Percentiles rank a stretch among this genome's conserved stretches.
Evolutionary conservation across 2,329 filamentous ascomycete genomes (phyloP).

Genomic region (Microdochium nivale): DNA sequence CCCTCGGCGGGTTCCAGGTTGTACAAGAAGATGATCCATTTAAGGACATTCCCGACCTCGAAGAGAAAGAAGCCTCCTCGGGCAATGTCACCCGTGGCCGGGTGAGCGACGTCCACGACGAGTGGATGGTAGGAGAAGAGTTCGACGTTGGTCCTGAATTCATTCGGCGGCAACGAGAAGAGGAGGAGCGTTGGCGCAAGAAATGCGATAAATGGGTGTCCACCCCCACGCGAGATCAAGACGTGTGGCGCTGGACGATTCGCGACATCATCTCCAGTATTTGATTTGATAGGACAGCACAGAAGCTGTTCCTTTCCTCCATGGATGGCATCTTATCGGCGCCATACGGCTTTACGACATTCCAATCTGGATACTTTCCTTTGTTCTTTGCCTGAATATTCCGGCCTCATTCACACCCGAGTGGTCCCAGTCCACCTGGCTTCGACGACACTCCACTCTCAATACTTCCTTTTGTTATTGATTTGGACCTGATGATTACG

Average conservation of each 20-base stretch:
- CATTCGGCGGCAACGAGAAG: slow-evolving; percentile 76
- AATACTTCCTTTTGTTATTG: too few relatives aligned
- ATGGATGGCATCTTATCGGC: not conserved
- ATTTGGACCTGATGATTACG: too few relatives aligned
- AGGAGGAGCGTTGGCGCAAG: slow-evolving; percentile 84
- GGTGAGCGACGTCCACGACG: slow-evolving; percentile 57
- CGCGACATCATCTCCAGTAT: slow-evolving; percentile 44
- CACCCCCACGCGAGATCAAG: slow-evolving; percentile 43
- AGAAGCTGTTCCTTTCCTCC: not conserved
- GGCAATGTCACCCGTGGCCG: slow-evolving; percentile 40
- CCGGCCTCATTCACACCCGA: too few relatives aligned
- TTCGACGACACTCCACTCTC: too few relatives aligned
- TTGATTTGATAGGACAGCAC: slow-evolving; percentile 2
- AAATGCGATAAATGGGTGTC: slow-evolving; percentile 83
- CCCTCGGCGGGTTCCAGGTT: slow-evolving; percentile 57
- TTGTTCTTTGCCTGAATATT: too few relatives aligned
- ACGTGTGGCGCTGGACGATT: slow-evolving; percentile 71
- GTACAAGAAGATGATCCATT: slow-evolving; percentile 80
- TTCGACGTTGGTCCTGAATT: slow-evolving; percentile 97
- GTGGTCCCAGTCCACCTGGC: too few relatives aligned
- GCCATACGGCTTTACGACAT: not conserved
- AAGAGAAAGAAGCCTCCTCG: slow-evolving; percentile 51
- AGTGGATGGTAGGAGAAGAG: slow-evolving; percentile 87
- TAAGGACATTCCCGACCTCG: slow-evolving; percentile 86
- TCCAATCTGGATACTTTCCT: too few relatives aligned